phyloP scores from a whole-genome alignment of 148 eudicot genomes.

The Chenopodium suecicum region DNA sequence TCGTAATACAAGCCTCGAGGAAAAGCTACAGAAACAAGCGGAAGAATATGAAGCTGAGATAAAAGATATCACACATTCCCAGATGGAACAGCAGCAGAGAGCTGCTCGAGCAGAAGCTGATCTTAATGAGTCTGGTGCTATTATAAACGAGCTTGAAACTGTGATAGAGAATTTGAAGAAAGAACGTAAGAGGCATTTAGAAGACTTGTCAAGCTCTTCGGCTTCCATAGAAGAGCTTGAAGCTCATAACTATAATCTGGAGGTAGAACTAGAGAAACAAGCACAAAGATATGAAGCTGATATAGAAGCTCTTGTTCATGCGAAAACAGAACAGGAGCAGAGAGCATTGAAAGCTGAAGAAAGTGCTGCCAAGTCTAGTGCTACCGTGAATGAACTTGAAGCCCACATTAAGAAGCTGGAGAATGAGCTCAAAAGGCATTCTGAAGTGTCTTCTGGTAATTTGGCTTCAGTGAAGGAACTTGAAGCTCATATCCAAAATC shows the following conservation, averaged over 20 bases:
- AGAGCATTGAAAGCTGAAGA: constrained; percentile 37
- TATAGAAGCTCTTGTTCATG: constrained; percentile 33
- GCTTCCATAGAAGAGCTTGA: constrained; percentile 35
- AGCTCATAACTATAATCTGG: constrained; percentile 26
- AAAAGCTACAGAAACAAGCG: constrained; percentile 33
- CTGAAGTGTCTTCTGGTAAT: constrained; percentile 48
- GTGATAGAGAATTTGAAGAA: constrained; percentile 27
- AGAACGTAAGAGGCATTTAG: constrained; percentile 29
- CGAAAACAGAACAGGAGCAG: constrained; percentile 36
- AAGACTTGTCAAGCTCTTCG: constrained; percentile 30
- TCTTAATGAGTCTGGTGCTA: constrained; percentile 25
- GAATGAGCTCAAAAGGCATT: constrained; percentile 45
- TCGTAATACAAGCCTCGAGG: constrained; percentile 25
- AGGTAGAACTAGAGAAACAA: constrained; percentile 34
- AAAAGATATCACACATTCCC: constrained; percentile 20
- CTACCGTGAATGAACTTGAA: constrained; percentile 54
- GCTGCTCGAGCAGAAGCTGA: constrained; percentile 32
- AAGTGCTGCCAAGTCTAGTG: constrained; percentile 15
- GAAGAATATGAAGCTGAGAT: constrained; percentile 22
- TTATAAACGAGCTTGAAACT: constrained; percentile 31
- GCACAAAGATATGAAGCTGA: constrained; percentile 34
- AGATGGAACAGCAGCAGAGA: constrained; percentile 30
- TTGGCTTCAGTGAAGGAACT: constrained; percentile 55
- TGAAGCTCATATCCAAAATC: constrained; percentile 47
- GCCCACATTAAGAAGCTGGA: constrained; percentile 52